These are phyloP conservation scores for Boechera divaricarpa DNA, from an alignment of 345 rosid genomes.

Conservation along the genomic window DNA sequence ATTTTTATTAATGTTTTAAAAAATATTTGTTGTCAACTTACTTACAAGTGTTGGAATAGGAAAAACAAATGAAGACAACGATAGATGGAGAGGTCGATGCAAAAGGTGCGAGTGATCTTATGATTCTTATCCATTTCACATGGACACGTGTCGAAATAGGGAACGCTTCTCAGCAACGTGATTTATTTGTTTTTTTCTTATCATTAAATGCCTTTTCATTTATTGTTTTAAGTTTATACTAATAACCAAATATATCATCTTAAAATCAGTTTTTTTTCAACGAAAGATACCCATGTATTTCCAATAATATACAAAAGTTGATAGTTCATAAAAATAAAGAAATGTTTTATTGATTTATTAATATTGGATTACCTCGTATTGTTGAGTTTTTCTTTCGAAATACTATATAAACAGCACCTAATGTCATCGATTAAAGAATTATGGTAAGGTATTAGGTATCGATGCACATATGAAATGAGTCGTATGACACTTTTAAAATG, in stretches of 20 bases:
- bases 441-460: background rate
- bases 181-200: conserved; percentile 21
- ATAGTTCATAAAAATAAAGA: background rate
- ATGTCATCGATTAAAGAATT: background rate
- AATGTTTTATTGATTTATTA: background rate
- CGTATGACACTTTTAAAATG: conserved; percentile 12
- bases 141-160: conserved; percentile 44
- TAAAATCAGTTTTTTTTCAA: background rate
- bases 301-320: background rate
- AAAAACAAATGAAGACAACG: conserved; percentile 33
- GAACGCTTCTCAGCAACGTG: conserved; percentile 36
- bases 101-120: conserved; percentile 33
- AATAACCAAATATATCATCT: background rate
- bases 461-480: conserved; percentile 19
- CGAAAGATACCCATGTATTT: background rate
- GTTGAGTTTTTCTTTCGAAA: background rate
- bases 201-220: conserved; percentile 30
- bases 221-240: background rate
- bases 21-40: background rate
- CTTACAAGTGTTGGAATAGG: conserved; percentile 1
- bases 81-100: conserved; percentile 30
- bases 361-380: background rate
- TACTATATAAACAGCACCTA: background rate
- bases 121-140: conserved; percentile 34
- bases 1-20: background rate